These are phyloP conservation scores for Limnanthes douglasii DNA, from an alignment of 345 rosid species.

Conservation along the genomic window DNA sequence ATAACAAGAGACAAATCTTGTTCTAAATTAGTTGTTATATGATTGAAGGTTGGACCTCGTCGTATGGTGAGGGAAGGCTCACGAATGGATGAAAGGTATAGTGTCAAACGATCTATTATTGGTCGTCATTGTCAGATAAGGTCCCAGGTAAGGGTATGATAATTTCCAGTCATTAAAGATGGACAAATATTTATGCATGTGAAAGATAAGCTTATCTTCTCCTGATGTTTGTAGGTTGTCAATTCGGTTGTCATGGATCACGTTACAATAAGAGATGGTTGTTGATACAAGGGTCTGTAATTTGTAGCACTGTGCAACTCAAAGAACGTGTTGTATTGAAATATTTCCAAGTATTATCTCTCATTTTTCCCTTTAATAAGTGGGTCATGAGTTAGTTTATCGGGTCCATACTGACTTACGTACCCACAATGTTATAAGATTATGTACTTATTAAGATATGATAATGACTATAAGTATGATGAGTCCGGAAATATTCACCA, in stretches of 20 bases:
- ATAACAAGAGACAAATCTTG: too few relatives aligned
- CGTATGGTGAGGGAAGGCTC: conserved; percentile 94
- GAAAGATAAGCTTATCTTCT: not conserved
- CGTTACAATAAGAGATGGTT: conserved; percentile 79
- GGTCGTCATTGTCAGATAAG: conserved; percentile 96
- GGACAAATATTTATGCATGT: not conserved
- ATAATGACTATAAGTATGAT: too few relatives aligned
- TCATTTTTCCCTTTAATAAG: not conserved
- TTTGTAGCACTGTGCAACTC: conserved; percentile 86
- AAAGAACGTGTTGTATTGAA: conserved; percentile 70
- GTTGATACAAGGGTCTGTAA: conserved; percentile 80
- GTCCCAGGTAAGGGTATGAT: conserved; percentile 80
- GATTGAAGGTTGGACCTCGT: conserved; percentile 72
- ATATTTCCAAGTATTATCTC: conserved; percentile 68
- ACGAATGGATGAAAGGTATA: conserved; percentile 89
- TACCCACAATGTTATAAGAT: not conserved
- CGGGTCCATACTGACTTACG: not conserved
- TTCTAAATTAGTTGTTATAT: too few relatives aligned
- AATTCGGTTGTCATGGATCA: conserved; percentile 90
- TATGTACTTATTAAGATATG: too few relatives aligned
- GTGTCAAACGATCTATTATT: conserved; percentile 88
- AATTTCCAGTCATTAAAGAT: conserved; percentile 2
- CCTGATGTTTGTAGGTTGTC: conserved; percentile 38
- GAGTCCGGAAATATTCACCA: too few relatives aligned
- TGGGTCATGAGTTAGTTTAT: too few relatives aligned